Percentiles rank a stretch among this genome's conserved stretches.
phyloP scores from a whole-genome alignment of 345 rosid genomes.

The Kernera saxatilis region DNA sequence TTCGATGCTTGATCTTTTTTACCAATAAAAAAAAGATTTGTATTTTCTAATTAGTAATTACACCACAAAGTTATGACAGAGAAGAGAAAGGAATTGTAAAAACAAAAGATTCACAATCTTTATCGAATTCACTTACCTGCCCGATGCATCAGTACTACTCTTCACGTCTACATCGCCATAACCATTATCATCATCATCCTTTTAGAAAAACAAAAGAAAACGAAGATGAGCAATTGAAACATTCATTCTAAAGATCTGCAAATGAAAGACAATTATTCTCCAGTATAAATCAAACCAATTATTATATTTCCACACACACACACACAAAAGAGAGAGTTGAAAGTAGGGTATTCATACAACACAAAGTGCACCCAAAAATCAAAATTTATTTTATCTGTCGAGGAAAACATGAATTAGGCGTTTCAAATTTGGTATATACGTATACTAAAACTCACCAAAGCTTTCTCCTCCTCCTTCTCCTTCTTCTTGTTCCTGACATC shows the following conservation, averaged over 20 bases:
- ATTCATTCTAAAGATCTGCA: conserved; percentile 20
- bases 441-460: conserved; percentile 33
- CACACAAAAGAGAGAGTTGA: neutral
- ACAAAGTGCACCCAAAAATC: conserved; percentile 39
- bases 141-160: conserved; percentile 42
- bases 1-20: conserved; percentile 28
- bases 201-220: conserved; percentile 3
- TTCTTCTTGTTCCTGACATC: conserved; percentile 16
- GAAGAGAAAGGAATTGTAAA: conserved; percentile 21
- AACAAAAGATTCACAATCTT: neutral
- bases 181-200: conserved; percentile 19
- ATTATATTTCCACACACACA: neutral
- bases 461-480: conserved; percentile 11
- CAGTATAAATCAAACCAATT: conserved; percentile 42
- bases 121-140: conserved; percentile 36
- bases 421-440: neutral
- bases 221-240: conserved; percentile 4
- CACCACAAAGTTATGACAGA: conserved; percentile 32
- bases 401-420: neutral
- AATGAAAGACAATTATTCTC: conserved; percentile 6
- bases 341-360: conserved; percentile 2
- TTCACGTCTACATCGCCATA: conserved; percentile 29
- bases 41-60: neutral
- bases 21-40: conserved; percentile 3
- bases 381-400: neutral